Conservation (phyloP, 805 yeast genomes). For the Zygosaccharomyces lentus region DNA sequence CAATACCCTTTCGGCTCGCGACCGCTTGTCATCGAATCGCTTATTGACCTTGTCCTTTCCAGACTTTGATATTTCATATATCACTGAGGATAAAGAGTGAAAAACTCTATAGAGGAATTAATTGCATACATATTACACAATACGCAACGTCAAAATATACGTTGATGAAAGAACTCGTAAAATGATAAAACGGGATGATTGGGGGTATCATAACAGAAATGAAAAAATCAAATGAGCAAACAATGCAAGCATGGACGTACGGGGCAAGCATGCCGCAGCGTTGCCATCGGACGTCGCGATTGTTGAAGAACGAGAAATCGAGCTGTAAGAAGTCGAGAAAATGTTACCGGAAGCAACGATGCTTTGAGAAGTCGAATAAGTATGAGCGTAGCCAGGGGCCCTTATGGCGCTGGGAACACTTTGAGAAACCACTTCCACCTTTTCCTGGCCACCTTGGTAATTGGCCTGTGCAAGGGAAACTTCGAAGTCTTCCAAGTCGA, state of each 20-base stretch:
- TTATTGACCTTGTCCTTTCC: too few relatives aligned
- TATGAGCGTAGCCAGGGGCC: conserved; percentile 44
- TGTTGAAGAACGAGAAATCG: neutral
- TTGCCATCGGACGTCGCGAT: neutral
- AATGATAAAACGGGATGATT: neutral
- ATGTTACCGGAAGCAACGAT: conserved; percentile 29
- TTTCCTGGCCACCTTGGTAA: conserved; percentile 25
- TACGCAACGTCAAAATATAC: neutral
- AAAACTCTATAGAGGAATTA: neutral
- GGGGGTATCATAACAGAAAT: conserved; percentile 5
- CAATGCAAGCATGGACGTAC: neutral
- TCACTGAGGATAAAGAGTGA: neutral
- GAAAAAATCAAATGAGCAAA: conserved; percentile 1
- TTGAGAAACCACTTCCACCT: conserved; percentile 44
- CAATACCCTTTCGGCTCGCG: too few relatives aligned
- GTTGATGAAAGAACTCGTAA: neutral
- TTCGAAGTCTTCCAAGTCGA: conserved; percentile 45
- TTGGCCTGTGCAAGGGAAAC: conserved; percentile 45
- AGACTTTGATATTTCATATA: too few relatives aligned
- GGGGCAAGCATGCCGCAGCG: neutral
- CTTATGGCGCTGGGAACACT: conserved; percentile 48
- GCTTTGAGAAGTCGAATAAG: conserved; percentile 29
- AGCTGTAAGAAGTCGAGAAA: conserved; percentile 16
- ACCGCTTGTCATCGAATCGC: too few relatives aligned
- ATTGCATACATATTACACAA: neutral